A percentile compares a stretch with the other conserved stretches of the same genome.
These are phyloP conservation scores for Scytalidium sp. DNA, from an alignment of 2,329 filamentous ascomycete species.

Conservation along the genomic window DNA sequence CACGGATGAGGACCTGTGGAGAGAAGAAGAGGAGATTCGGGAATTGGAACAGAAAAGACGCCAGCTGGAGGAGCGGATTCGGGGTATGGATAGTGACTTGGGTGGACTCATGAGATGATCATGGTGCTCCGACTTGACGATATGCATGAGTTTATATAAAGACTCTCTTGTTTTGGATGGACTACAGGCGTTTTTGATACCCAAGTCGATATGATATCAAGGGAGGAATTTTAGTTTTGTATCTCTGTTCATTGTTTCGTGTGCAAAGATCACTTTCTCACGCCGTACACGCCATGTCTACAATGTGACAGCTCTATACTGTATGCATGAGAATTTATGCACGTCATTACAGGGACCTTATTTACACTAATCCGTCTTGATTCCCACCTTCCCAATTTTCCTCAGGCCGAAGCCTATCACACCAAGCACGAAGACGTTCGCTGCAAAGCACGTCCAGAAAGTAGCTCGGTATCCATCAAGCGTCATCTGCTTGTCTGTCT, in stretches of 20 bases:
- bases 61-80: constrained; percentile 60
- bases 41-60: constrained; percentile 63
- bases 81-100: constrained; percentile 66
- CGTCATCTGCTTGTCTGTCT: constrained; percentile 29
- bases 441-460: constrained; percentile 51
- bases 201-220: neutral
- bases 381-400: constrained; percentile 39
- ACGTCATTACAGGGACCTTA: too few relatives aligned
- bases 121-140: too few relatives aligned
- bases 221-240: neutral
- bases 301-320: too few relatives aligned
- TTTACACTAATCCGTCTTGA: constrained; percentile 13
- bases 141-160: too few relatives aligned
- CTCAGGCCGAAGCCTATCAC: constrained; percentile 37
- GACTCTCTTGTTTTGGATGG: neutral
- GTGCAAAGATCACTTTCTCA: too few relatives aligned
- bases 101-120: constrained; percentile 45
- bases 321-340: too few relatives aligned
- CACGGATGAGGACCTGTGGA: constrained; percentile 66
- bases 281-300: too few relatives aligned
- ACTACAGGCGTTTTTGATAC: constrained; percentile 2
- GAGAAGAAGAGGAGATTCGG: constrained; percentile 61
- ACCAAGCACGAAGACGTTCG: constrained; percentile 32
- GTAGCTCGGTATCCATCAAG: constrained; percentile 50
- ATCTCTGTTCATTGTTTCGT: too few relatives aligned